These are phyloP conservation scores for Podila verticillata DNA, from an alignment of 192 early-diverging fungal species.

Conservation along the genomic window DNA sequence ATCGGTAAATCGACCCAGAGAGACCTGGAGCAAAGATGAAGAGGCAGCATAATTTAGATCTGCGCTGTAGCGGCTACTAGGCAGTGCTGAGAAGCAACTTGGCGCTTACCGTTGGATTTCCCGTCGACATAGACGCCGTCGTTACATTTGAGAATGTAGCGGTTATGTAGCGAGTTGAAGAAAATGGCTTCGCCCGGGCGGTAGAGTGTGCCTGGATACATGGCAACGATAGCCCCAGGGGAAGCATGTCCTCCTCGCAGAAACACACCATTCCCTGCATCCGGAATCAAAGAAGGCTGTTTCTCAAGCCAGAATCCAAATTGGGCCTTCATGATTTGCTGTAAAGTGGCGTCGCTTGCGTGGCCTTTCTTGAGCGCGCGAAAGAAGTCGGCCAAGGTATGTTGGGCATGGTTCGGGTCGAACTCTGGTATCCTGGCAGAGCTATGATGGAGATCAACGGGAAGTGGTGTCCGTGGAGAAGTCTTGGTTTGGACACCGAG, in stretches of 20 bases:
- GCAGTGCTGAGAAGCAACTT: neutral
- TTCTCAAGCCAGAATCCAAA: slow-evolving; percentile 24
- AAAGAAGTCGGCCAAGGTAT: slow-evolving; percentile 9
- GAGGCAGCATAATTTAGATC: no score
- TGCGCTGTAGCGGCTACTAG: no score
- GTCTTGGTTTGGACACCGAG: neutral
- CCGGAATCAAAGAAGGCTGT: slow-evolving; percentile 13
- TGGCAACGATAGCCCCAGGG: slow-evolving; percentile 25
- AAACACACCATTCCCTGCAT: neutral
- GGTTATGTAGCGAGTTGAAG: slow-evolving; percentile 53
- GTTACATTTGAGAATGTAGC: slow-evolving; percentile 59
- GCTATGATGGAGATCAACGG: neutral
- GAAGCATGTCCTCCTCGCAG: neutral
- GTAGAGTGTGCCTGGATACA: slow-evolving; percentile 54
- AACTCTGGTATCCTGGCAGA: neutral
- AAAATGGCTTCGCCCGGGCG: slow-evolving; percentile 55
- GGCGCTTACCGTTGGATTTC: slow-evolving; percentile 30
- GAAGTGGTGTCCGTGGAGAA: neutral
- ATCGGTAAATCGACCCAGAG: slow-evolving; percentile 51
- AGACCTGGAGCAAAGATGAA: slow-evolving; percentile 21
- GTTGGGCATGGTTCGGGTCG: slow-evolving; percentile 16
- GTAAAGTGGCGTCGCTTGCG: neutral
- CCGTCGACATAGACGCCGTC: slow-evolving; percentile 59
- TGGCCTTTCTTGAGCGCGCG: slow-evolving; percentile 7
- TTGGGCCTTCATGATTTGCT: neutral